These are phyloP conservation scores for Pontederia crassipes DNA, from an alignment of 176 grass and related monocot genomes.

Conservation along the genomic window DNA sequence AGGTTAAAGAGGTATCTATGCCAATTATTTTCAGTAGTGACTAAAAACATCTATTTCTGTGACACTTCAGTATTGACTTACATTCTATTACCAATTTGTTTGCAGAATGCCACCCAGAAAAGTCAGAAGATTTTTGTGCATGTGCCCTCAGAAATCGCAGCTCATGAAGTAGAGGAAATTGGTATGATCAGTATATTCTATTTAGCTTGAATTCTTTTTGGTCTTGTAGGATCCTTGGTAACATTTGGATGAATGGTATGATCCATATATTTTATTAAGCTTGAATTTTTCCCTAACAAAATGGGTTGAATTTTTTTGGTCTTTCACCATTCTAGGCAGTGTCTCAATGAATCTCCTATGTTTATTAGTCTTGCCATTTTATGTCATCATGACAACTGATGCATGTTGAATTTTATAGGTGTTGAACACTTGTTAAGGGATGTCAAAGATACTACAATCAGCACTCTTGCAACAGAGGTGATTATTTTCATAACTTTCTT, in stretches of 20 bases:
- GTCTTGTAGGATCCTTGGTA: neutral
- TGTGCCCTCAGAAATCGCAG: constrained; percentile 89
- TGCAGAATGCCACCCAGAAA: constrained; percentile 91
- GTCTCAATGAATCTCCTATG: too few species aligned
- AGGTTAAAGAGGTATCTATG: constrained; percentile 72
- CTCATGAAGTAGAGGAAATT: constrained; percentile 94
- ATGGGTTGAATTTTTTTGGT: too few species aligned
- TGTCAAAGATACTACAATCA: constrained; percentile 94
- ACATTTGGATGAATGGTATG: too few species aligned
- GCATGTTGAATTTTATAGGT: constrained; percentile 27
- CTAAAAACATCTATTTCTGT: neutral
- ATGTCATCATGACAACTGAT: too few species aligned
- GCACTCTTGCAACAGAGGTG: constrained; percentile 87
- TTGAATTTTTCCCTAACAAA: too few species aligned
- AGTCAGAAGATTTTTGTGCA: constrained; percentile 96
- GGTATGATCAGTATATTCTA: constrained; percentile 32
- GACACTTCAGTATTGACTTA: constrained; percentile 14
- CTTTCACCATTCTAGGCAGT: too few species aligned
- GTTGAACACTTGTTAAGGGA: constrained; percentile 94
- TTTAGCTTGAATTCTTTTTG: neutral
- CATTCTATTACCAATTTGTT: neutral
- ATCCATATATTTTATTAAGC: too few species aligned
- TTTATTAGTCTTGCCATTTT: too few species aligned
- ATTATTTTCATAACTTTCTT: constrained; percentile 20
- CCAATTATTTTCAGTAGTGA: neutral